Base-by-base conservation (phyloP, 1,139 yeast species). In the Eremothecium sinecaudum region DNA sequence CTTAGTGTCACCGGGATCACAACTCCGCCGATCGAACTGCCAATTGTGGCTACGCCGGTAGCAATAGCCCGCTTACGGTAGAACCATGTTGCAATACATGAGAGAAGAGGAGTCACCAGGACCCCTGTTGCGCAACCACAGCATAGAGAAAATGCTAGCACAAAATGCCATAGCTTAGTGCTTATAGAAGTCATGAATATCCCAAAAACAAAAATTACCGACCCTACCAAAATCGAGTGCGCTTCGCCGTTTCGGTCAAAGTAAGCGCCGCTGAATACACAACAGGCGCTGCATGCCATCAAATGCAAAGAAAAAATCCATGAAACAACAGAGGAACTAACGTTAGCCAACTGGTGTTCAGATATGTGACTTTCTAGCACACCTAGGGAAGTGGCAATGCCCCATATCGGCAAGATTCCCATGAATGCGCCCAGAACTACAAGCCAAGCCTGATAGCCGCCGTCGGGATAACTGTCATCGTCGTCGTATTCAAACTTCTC, bases 21-120 rank as follows among this genome's bases (percentile, higher is more conserved):
- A 18, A 75, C 67, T 30, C 82, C 82, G 12, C 87, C 87, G 4
- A 75, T 52, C 18, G 77, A 67, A 0, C 84, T 83, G n/a, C 84
- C 83, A 45, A 70, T 69, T 4, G 79, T 71, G 1, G 79, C 79
- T 4, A 75, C 51, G 1, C 80, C 75, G 28, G 74, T 51, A 4
- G 82, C 83, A 39, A 69, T 54, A 2, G 78, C 86, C 37, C 86
- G 59, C 40, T 64, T 73, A 37, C 51, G 61, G 39, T 66, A 59
- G 47, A 75, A 79, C 69, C 79, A 78, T 46, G 77, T 83, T 2
- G 76, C 68, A 20, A 76, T 63, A 2, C 68, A 71, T 2, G 78
- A 75, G 20, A 79, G 67, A 37, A 73, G 53, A 1, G 83, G 81
- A 2, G 75, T 64, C 65, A 73, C 64, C 4, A 75, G 61, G 28